These are phyloP conservation scores for Phycomyces nitens DNA, from an alignment of 192 early-diverging fungal species.

Conservation along the genomic window DNA sequence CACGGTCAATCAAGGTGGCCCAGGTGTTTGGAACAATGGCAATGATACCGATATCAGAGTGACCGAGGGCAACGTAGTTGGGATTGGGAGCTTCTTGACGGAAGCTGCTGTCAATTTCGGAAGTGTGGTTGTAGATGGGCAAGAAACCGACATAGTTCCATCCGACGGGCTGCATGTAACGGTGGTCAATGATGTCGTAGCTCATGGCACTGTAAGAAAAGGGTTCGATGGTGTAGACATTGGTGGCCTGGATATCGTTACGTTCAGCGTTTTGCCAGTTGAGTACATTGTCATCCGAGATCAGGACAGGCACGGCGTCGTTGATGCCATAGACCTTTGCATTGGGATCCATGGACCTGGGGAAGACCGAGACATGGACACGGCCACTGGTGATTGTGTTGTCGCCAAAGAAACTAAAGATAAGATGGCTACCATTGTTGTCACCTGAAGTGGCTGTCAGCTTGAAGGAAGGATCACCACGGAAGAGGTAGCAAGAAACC, in stretches of 20 bases:
- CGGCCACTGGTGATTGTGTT: constrained; percentile 21
- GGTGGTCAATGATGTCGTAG: constrained; percentile 24
- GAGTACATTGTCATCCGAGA: constrained; percentile 11
- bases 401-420: constrained; percentile 29
- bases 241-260: constrained; percentile 26
- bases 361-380: constrained; percentile 27
- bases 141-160: constrained; percentile 38
- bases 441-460: constrained; percentile 28
- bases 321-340: constrained; percentile 14
- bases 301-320: constrained; percentile 3
- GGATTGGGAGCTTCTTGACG: constrained; percentile 29
- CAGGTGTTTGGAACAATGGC: constrained; percentile 17
- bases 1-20: constrained; percentile 7
- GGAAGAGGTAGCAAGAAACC: constrained; percentile 28
- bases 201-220: constrained; percentile 24
- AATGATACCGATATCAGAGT: constrained; percentile 25
- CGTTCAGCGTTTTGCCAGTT: constrained; percentile 31
- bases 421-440: constrained; percentile 28
- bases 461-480: constrained; percentile 13
- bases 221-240: constrained; percentile 28
- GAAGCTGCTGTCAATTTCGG: constrained; percentile 23
- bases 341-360: constrained; percentile 34
- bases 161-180: constrained; percentile 25
- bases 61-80: constrained; percentile 20
- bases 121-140: constrained; percentile 28